A percentile compares a stretch with the other conserved stretches of the same genome.
phyloP scores from a whole-genome alignment of 2,329 filamentous ascomycete genomes.

The Whalleya microplaca region DNA sequence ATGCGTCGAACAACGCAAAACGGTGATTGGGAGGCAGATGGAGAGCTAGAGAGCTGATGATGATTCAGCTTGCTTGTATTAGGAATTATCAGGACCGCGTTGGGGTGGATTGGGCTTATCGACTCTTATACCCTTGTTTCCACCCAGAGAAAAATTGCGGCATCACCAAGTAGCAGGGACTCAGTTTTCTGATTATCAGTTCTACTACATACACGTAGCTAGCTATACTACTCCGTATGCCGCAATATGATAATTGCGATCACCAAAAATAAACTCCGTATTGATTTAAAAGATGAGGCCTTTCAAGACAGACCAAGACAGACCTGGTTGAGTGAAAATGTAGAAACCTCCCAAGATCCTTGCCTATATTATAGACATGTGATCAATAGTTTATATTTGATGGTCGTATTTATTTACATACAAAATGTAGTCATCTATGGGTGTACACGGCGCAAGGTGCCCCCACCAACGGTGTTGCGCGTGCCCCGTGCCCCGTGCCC shows the following conservation, averaged over 20 bases:
- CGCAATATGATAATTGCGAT: not conserved
- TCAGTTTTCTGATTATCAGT: not conserved
- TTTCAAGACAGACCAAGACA: too few species aligned
- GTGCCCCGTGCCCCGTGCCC: slow-evolving; percentile 14
- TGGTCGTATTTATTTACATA: not conserved
- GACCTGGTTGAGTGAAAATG: too few species aligned
- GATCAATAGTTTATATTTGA: too few species aligned
- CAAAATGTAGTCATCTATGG: too few species aligned
- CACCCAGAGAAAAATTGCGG: not conserved
- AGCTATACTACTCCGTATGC: not conserved
- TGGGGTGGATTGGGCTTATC: not conserved
- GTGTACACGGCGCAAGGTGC: not conserved
- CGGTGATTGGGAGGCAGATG: slow-evolving; percentile 30
- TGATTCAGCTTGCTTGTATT: not conserved
- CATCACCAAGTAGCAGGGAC: not conserved
- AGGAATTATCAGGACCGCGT: not conserved
- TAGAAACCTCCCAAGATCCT: too few species aligned
- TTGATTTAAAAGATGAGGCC: too few species aligned
- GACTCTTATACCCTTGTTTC: not conserved
- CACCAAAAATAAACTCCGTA: too few species aligned
- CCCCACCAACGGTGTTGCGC: slow-evolving; percentile 27
- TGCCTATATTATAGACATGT: too few species aligned
- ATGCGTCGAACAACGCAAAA: slow-evolving; percentile 47
- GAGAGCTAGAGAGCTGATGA: too few species aligned
- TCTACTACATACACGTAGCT: too few species aligned